Evolutionary conservation across 371 early-diverging fungal genomes (phyloP), one percentile per base, ranked within the genome.

Genomic region (Lichtheimia hyalospora): DNA sequence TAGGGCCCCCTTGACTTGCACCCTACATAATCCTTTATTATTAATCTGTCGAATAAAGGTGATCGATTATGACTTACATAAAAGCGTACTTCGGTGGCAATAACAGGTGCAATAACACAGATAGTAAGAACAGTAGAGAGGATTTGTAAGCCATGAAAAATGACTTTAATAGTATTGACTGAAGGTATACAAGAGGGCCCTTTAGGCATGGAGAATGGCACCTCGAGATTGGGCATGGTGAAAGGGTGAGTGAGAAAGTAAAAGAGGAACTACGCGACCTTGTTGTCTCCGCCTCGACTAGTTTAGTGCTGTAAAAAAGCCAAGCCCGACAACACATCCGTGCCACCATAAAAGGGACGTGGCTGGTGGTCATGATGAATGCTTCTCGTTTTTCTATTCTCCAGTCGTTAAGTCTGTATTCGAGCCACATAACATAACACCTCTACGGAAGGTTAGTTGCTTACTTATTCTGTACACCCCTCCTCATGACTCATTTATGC

Each of bases 1-100:
- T 75, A 1, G 74, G 71, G 14, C 67, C 73, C 18, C 70, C 66
- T 58, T 69, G 67, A 28, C 77, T 76, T 7, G 65, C 58, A 20
- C 69, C 69, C 79, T 79, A 58, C n/a, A n/a, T 15, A 20, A 48
- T 23, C n/a, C 27, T 27, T 12, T 28, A 1, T 18, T 12, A 18
- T 13, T 21, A 46, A 27, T 3, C 34, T 41, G 51, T 20, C 7
- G 5, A 25, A 24, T 44, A 14, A 13, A 1, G 44, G 3, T 42
- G n/a, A n/a, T n/a, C n/a, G n/a, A n/a, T n/a, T n/a, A 27, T 10
- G 7, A 67, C 72, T 72, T 69, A 68, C 79, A 42, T 69, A 61
- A 44, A 60, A 74, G 5, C 53, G 41, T 20, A 49, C 63, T 49
- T 76, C 74, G 18, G 67, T 61, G 3, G 71, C 61, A 28, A 79